Conservation (phyloP, 805 yeast genomes). For the Metschnikowia dekortorum region DNA sequence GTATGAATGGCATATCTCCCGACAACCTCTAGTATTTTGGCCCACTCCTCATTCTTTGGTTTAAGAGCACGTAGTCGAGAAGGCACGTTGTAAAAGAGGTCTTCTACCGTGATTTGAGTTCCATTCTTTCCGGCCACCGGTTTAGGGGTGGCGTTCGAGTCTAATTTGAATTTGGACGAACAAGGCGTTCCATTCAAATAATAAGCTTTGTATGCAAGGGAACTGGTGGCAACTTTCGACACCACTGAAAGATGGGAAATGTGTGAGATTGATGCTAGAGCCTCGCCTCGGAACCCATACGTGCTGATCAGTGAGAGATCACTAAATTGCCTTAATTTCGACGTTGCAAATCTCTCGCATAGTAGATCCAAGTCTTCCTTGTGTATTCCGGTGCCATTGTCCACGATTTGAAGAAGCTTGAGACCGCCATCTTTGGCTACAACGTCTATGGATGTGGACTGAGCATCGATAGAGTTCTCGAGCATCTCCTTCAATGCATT, state of each 20-base stretch:
- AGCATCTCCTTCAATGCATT: slow-evolving; percentile 91
- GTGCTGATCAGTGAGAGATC: slow-evolving; percentile 71
- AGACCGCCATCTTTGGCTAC: slow-evolving; percentile 89
- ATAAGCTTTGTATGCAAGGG: slow-evolving; percentile 68
- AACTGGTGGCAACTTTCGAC: slow-evolving; percentile 58
- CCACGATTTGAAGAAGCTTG: slow-evolving; percentile 79
- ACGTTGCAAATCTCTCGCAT: slow-evolving; percentile 92
- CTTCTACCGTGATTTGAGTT: slow-evolving; percentile 81
- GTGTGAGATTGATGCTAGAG: slow-evolving; percentile 90
- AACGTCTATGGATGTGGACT: slow-evolving; percentile 68
- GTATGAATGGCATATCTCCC: slow-evolving; percentile 81
- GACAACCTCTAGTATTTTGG: slow-evolving; percentile 73
- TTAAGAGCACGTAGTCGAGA: slow-evolving; percentile 66
- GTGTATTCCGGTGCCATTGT: slow-evolving; percentile 81
- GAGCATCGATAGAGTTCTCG: slow-evolving; percentile 91
- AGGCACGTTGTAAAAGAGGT: slow-evolving; percentile 83
- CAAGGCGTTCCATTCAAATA: slow-evolving; percentile 63
- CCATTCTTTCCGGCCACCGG: slow-evolving; percentile 87
- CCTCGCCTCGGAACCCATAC: slow-evolving; percentile 96
- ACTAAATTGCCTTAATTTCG: slow-evolving; percentile 69
- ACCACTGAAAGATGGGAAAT: slow-evolving; percentile 76
- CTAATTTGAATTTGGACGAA: slow-evolving; percentile 35
- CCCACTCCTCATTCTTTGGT: slow-evolving; percentile 68
- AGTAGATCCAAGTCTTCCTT: slow-evolving; percentile 69
- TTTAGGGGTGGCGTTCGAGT: slow-evolving; percentile 43